Evolutionary conservation across 352 stramenopile genomes (phyloP).

Genomic region (Phytophthora ramorum): DNA sequence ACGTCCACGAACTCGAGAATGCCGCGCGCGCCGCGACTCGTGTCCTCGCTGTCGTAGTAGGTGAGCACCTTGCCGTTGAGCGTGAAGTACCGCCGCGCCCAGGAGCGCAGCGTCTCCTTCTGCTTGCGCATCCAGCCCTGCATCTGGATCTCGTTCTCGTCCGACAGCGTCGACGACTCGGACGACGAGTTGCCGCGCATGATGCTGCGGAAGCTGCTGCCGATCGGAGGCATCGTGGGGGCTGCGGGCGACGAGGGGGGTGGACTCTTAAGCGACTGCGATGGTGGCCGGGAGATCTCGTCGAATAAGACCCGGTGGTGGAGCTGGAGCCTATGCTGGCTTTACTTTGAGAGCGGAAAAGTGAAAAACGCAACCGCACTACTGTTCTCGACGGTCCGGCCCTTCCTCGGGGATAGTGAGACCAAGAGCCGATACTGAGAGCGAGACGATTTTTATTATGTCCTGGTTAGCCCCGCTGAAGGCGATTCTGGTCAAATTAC

Average conservation of each 20-base stretch:
- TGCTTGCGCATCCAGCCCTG: constrained; percentile 88
- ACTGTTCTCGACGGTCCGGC: constrained; percentile 18
- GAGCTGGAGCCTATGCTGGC: constrained; percentile 8
- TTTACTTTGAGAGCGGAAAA: constrained; percentile 15
- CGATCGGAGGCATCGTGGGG: constrained; percentile 53
- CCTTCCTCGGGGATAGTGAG: neutral
- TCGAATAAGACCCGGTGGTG: neutral
- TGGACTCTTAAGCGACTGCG: no score
- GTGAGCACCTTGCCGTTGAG: constrained; percentile 74
- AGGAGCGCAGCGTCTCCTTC: constrained; percentile 79
- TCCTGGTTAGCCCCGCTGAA: constrained; percentile 6
- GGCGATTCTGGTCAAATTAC: constrained; percentile 2
- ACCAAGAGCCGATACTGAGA: neutral
- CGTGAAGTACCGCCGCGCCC: constrained; percentile 76
- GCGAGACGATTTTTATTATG: constrained; percentile 18
- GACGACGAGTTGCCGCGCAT: constrained; percentile 71
- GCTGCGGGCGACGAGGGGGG: no score
- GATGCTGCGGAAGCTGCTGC: constrained; percentile 65
- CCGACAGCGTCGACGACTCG: constrained; percentile 57
- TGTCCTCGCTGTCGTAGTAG: constrained; percentile 87
- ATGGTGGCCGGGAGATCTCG: neutral
- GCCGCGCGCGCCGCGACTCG: constrained; percentile 57
- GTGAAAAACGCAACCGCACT: neutral
- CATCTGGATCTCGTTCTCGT: constrained; percentile 82
- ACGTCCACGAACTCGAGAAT: constrained; percentile 78